Base-by-base conservation (phyloP, 139 green algal species). In the Nannochloris sp. region DNA sequence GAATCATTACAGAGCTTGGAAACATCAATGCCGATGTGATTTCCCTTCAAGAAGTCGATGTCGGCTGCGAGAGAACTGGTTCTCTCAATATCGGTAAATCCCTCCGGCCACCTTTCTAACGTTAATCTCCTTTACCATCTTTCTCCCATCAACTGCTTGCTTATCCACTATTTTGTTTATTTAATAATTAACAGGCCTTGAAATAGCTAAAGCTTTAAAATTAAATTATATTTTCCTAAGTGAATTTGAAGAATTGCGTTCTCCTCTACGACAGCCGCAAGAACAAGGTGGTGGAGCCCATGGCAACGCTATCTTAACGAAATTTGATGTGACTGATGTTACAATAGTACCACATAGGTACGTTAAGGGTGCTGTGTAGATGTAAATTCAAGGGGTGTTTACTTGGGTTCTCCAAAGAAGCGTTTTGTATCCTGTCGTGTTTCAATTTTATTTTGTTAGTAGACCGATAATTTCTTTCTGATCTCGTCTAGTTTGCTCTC, bases 171-270 rank as follows among this genome's bases (percentile, higher is more conserved):
- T 12, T 4, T 0, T 15, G 38, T 25, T 64, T 46, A n/a, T n/a
- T n/a, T n/a, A n/a, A n/a, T n/a, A n/a, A n/a, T n/a, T n/a, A n/a
- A n/a, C 70, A 80, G 87, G 86, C 0, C 19, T 67, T 9, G 64
- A 47, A 0, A 93, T 96, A 30, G 89, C 87, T 2, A 6, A 83
- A 61, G 84, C 75, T 0, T 61, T 96, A 23, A 33, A 72, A 0
- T 65, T 93, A 33, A 77, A 88, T 42, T 90, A 90, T 62, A 60
- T 67, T 0, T 96, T 95, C 36, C 62, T 94, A 3, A 90, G 78
- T 47, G 89, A 96, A 61, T 96, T 96, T 61, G 80, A 94, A 51
- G 89, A 96, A 78, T 65, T 92, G 19, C 55, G 65, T 23, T 87
- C 78, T 2, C 67, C 66, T 6, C 34, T 85, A 9, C 53, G 84